phyloP scores from a whole-genome alignment of 176 grass and related monocot species.

The Triticum turgidum region DNA sequence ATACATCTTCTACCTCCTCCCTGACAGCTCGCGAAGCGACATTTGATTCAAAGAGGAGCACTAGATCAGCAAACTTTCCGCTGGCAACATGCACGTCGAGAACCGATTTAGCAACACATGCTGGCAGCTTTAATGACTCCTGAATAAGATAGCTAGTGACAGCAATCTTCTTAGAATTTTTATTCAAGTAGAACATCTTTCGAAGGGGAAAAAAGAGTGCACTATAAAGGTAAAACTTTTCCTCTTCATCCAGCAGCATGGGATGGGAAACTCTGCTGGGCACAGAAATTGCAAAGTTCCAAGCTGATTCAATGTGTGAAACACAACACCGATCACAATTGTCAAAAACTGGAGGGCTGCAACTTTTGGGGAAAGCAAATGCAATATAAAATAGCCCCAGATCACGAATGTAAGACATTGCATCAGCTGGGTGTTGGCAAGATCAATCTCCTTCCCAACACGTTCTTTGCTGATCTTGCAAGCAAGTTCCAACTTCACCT shows the following conservation, averaged over 20 bases:
- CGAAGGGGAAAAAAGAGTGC: neutral
- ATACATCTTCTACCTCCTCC: neutral
- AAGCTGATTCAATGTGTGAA: neutral
- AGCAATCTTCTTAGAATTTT: neutral
- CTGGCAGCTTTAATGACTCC: neutral
- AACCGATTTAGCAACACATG: neutral
- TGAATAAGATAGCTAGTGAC: neutral
- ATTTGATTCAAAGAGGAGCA: neutral
- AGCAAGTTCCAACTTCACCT: slow-evolving; percentile 66
- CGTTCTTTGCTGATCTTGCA: slow-evolving; percentile 85
- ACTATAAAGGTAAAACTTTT: neutral
- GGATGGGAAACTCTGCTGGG: neutral
- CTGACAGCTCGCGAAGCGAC: neutral
- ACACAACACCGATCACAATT: neutral
- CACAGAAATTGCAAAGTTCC: neutral
- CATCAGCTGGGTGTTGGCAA: slow-evolving; percentile 64
- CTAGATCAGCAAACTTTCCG: neutral
- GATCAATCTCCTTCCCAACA: slow-evolving; percentile 80
- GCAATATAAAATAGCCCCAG: neutral
- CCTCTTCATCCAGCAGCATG: neutral
- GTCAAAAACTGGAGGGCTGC: neutral
- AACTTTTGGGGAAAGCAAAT: neutral
- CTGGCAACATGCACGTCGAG: neutral
- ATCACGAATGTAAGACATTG: slow-evolving; percentile 42
- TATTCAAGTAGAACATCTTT: neutral